Conservation (phyloP, 2,329 filamentous ascomycete species). For the Sporothrix sp. region DNA sequence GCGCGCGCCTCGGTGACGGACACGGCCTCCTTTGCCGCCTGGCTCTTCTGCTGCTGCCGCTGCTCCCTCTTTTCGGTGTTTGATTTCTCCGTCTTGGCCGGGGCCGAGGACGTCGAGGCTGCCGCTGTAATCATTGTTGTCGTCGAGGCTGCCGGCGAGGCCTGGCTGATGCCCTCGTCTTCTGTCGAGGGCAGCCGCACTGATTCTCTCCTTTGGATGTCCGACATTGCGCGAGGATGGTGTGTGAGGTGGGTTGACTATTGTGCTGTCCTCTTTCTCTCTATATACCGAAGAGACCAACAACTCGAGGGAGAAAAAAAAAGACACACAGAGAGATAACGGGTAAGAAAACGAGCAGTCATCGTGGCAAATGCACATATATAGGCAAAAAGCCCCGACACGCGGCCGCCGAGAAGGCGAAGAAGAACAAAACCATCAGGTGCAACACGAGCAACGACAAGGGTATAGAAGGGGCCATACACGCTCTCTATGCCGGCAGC, state of each 20-base stretch:
- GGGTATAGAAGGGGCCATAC: too few relatives aligned
- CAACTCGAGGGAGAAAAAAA: not conserved
- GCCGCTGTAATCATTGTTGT: constrained; percentile 11
- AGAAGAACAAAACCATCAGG: too few relatives aligned
- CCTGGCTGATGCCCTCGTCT: constrained; percentile 2
- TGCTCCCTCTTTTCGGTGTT: not conserved
- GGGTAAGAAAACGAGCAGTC: not conserved
- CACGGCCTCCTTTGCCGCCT: not conserved
- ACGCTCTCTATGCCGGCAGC: too few relatives aligned
- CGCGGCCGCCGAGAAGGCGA: too few relatives aligned
- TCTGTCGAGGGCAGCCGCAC: constrained; percentile 7
- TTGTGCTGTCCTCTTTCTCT: too few relatives aligned
- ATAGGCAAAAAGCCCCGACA: too few relatives aligned
- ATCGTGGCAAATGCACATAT: too few relatives aligned
- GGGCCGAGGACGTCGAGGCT: constrained; percentile 1
- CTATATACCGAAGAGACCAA: too few relatives aligned
- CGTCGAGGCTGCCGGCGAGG: constrained; percentile 6
- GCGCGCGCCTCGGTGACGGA: not conserved
- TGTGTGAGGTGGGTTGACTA: too few relatives aligned
- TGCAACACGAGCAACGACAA: too few relatives aligned
- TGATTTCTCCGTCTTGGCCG: not conserved
- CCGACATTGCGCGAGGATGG: not conserved
- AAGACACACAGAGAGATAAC: not conserved
- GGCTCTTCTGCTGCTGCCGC: not conserved
- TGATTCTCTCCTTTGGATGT: not conserved